Conservation (phyloP, 805 yeast genomes). For the Starmera dryadoides region DNA sequence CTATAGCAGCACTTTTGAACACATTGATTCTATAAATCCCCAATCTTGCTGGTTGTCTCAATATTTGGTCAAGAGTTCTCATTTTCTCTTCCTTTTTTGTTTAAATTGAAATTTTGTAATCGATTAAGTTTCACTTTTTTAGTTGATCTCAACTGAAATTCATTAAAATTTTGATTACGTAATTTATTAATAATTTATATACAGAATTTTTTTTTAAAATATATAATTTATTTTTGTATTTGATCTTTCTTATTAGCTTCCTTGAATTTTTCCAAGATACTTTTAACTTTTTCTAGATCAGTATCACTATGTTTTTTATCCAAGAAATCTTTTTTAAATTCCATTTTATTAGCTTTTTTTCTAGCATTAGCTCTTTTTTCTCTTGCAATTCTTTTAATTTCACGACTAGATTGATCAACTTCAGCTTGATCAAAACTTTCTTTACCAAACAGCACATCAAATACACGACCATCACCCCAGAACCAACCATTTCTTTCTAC, state of each 20-base stretch:
- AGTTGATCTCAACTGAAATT: too few relatives aligned
- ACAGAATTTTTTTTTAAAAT: too few relatives aligned
- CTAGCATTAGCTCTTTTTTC: slow-evolving; percentile 2
- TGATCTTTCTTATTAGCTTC: neutral
- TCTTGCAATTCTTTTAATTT: slow-evolving; percentile 23
- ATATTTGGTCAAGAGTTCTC: neutral
- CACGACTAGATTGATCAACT: slow-evolving; percentile 42
- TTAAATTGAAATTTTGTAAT: too few relatives aligned
- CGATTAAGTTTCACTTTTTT: too few relatives aligned
- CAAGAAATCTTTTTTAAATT: neutral
- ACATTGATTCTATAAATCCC: neutral
- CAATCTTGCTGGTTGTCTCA: neutral
- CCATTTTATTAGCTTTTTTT: neutral
- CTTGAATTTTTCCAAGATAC: neutral
- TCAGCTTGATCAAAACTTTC: slow-evolving; percentile 74
- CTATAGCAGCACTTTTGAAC: neutral
- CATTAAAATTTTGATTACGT: too few relatives aligned
- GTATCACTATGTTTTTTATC: neutral
- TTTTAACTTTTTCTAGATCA: neutral
- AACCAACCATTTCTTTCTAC: slow-evolving; percentile 84
- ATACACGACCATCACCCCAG: slow-evolving; percentile 89
- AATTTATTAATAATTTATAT: too few relatives aligned
- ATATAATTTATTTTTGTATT: too few relatives aligned
- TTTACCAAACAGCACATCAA: slow-evolving; percentile 75
- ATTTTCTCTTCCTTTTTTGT: neutral